Evolutionary conservation across 2,329 filamentous ascomycete species (phyloP).

Genomic region (Madurella fahalii): DNA sequence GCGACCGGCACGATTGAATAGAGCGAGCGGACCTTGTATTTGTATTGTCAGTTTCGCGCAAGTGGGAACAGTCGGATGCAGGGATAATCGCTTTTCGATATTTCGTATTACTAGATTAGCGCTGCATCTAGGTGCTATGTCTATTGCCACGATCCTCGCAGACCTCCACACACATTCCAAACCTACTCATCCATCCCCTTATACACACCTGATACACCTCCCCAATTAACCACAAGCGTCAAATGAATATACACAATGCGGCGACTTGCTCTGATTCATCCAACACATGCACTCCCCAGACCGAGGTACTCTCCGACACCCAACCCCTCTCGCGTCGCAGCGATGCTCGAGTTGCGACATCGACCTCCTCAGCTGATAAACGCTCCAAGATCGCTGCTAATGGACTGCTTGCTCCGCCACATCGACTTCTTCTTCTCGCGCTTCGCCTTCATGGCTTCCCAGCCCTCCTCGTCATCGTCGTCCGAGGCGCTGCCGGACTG

Average conservation of each 20-base stretch:
- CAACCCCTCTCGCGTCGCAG: neutral
- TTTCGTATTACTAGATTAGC: conserved; percentile 29
- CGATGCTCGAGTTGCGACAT: neutral
- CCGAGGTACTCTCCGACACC: neutral
- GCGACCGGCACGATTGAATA: conserved; percentile 60
- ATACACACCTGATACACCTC: neutral
- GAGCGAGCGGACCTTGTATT: neutral
- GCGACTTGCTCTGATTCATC: neutral
- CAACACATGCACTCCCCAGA: neutral
- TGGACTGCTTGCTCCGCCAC: conserved; percentile 60
- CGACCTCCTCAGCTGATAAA: conserved; percentile 38
- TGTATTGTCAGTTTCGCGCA: conserved; percentile 12
- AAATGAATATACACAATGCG: conserved; percentile 9
- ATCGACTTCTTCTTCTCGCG: conserved; percentile 63
- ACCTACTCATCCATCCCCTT: neutral
- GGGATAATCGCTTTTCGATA: conserved; percentile 11
- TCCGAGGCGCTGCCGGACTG: conserved; percentile 50
- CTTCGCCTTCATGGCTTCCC: conserved; percentile 67
- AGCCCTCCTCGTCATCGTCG: conserved; percentile 63
- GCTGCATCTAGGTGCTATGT: conserved; percentile 25
- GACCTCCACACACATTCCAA: neutral
- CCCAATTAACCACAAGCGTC: neutral
- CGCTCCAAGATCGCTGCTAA: conserved; percentile 45
- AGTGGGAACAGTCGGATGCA: neutral
- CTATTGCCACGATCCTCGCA: conserved; percentile 26